These are phyloP conservation scores for Lunularia cruciata DNA, from an alignment of 225 moss, liverwort and hornwort genomes.

Conservation along the genomic window DNA sequence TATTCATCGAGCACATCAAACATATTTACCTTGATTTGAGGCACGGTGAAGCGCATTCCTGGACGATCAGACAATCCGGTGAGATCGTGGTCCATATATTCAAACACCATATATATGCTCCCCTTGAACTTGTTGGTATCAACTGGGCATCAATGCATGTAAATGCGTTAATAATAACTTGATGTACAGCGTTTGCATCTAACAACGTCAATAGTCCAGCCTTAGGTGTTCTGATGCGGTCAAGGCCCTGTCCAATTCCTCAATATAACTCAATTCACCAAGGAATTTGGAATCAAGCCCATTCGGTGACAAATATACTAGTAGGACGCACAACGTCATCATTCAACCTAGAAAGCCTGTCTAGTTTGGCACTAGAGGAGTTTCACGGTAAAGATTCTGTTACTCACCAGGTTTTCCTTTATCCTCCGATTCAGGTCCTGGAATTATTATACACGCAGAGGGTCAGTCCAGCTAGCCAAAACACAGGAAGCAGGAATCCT, in stretches of 20 bases:
- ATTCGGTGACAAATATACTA: no score
- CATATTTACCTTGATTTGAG: slow-evolving; percentile 45
- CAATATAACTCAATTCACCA: background rate
- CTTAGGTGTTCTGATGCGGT: background rate
- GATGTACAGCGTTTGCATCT: background rate
- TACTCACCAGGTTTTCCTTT: slow-evolving; percentile 31
- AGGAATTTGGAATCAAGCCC: no score
- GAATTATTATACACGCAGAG: background rate
- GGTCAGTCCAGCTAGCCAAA: no score
- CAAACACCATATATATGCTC: slow-evolving; percentile 49
- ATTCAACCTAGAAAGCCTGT: no score
- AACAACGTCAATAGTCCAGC: no score
- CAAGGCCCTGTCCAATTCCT: background rate
- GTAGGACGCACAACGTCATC: no score
- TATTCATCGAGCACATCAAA: no score
- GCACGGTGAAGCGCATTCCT: slow-evolving; percentile 50
- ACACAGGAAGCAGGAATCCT: no score
- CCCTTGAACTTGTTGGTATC: slow-evolving; percentile 43
- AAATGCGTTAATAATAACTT: background rate
- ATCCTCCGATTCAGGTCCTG: slow-evolving; percentile 49
- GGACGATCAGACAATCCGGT: slow-evolving; percentile 46
- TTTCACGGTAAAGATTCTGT: no score
- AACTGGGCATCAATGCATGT: slow-evolving; percentile 14
- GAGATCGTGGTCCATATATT: slow-evolving; percentile 57
- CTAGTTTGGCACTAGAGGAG: no score